Evolutionary conservation across 1,139 yeast genomes (phyloP), one percentile per base, ranked within the genome.

Genomic region (Lodderomyces oxycetoniae): DNA sequence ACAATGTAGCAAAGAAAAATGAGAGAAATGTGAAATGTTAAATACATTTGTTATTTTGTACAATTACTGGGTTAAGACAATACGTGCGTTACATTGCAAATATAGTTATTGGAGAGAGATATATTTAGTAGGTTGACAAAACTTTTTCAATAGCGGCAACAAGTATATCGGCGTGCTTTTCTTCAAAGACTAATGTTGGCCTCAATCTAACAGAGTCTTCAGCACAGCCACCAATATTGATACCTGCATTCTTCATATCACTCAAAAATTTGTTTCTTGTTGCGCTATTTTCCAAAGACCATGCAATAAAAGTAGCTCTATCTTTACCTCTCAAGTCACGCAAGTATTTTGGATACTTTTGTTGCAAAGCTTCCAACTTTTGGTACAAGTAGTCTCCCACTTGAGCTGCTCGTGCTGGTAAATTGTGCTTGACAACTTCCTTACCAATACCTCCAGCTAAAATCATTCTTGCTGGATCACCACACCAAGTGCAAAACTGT

Each of bases 401-500:
- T 46, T 65, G 61, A 15, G 66, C 67, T 34, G 84, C 73, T 40
- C 72, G 63, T 25, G 63, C 61, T 26, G 74, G 71, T 46, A 83
- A 71, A 47, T 78, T 71, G 57, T 81, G 64, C 52, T 77, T 76
- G 39, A 64, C 60, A 35, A 82, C 62, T 59, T 82, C 88, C 43
- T 70, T 61, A 55, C 77, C 77, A 47, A 83, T 81, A 43, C 83
- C 75, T 45, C 79, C 77, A 36, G 89, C 82, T 52, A 84, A 70
- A 47, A 82, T 63, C 52, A 84, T 75, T 63, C 82, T 77, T 41
- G 87, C 78, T 53, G 91, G 88, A 66, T 83, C 94, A 48, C 94
- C 94, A 60, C 89, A 81, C 94, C 94, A 83, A 41, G 94, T 83
- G 76, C 83, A 83, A 71, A 83, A 83, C 67, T 83, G 91, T 59